These are phyloP conservation scores for Aspergillus ellipticus DNA, from an alignment of 495 filamentous ascomycete species.

Conservation along the genomic window DNA sequence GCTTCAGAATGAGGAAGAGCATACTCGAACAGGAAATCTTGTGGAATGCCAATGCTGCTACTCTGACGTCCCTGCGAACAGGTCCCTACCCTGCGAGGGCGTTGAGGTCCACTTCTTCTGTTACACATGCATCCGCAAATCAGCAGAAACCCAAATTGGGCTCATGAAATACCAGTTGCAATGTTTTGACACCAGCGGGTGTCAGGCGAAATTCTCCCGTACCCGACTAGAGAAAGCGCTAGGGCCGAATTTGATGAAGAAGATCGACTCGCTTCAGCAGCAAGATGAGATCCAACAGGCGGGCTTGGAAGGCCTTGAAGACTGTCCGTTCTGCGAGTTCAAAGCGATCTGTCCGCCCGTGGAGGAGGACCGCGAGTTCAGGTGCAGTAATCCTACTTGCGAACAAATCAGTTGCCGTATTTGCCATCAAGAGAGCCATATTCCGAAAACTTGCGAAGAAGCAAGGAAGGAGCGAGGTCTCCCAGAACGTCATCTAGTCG, in stretches of 20 bases:
- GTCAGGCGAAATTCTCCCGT: conserved; percentile 46
- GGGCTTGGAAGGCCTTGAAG: conserved; percentile 60
- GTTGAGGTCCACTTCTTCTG: conserved; percentile 65
- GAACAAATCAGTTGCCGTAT: conserved; percentile 65
- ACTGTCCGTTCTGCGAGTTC: conserved; percentile 81
- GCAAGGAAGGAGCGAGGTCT: conserved; percentile 55
- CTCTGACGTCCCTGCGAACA: conserved; percentile 58
- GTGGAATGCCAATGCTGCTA: conserved; percentile 71
- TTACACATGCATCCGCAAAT: conserved; percentile 55
- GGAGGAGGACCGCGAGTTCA: conserved; percentile 71
- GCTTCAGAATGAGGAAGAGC: conserved; percentile 42
- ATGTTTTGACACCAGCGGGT: conserved; percentile 52
- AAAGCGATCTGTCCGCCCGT: conserved; percentile 66
- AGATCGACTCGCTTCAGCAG: conserved; percentile 65
- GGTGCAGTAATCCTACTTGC: conserved; percentile 65
- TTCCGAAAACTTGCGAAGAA: conserved; percentile 72
- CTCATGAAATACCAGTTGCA: conserved; percentile 55
- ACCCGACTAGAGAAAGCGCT: conserved; percentile 54
- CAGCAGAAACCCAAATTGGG: conserved; percentile 66
- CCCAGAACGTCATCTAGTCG: conserved; percentile 61
- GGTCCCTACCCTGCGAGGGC: conserved; percentile 63
- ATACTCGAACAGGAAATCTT: conserved; percentile 34
- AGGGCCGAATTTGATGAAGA: conserved; percentile 50
- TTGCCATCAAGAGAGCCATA: conserved; percentile 68
- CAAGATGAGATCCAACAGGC: conserved; percentile 63